Conservation (phyloP, 768 basidiomycete species). For the Panaeolus cyanescens region DNA sequence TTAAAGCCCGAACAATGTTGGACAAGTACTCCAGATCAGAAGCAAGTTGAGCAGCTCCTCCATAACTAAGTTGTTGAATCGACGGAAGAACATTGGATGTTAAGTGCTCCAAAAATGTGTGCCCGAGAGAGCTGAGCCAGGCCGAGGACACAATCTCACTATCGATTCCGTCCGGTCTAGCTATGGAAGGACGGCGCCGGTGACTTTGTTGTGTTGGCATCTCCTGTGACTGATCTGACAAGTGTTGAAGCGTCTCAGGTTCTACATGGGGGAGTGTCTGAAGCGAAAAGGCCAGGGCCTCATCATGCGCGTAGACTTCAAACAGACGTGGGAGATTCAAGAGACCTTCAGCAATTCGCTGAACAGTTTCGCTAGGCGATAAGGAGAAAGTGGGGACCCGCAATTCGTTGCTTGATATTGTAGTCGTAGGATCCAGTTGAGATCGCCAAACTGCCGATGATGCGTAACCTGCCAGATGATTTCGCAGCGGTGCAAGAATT, state of each 20-base stretch:
- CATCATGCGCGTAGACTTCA: slow-evolving; percentile 92
- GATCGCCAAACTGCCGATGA: slow-evolving; percentile 67
- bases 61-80: slow-evolving; percentile 59
- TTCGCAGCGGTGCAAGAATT: slow-evolving; percentile 80
- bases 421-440: slow-evolving; percentile 48
- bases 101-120: slow-evolving; percentile 75
- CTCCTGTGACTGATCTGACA: slow-evolving; percentile 43
- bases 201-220: slow-evolving; percentile 31
- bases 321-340: slow-evolving; percentile 92
- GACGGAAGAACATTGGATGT: slow-evolving; percentile 70
- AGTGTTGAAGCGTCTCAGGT: slow-evolving; percentile 48
- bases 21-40: slow-evolving; percentile 89
- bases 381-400: slow-evolving; percentile 91
- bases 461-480: slow-evolving; percentile 73
- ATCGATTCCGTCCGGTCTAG: slow-evolving; percentile 45
- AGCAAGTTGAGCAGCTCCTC: slow-evolving; percentile 81
- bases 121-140: slow-evolving; percentile 91
- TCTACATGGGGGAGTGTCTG: slow-evolving; percentile 78
- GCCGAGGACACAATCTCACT: slow-evolving; percentile 85
- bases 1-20: slow-evolving; percentile 88
- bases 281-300: slow-evolving; percentile 86
- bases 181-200: slow-evolving; percentile 42
- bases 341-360: slow-evolving; percentile 90
- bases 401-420: slow-evolving; percentile 52
- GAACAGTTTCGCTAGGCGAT: slow-evolving; percentile 86